Base-by-base conservation (phyloP, 805 yeast species). In the Kodamaea leandrae region DNA sequence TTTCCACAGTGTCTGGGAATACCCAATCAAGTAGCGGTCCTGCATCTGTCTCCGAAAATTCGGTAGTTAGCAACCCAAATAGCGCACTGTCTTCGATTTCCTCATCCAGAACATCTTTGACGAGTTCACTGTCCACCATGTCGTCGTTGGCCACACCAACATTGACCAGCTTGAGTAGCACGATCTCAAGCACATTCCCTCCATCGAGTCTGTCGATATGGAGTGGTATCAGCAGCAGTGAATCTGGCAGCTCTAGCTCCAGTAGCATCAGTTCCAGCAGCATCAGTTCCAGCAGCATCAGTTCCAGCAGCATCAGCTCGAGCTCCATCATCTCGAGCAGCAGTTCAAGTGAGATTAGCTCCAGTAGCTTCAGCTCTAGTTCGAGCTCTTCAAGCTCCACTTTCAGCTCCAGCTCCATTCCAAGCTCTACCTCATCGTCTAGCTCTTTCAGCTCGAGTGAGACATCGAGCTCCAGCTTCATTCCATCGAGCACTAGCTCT, bases 101-200 rank as follows among this genome's bases (percentile, higher is more conserved):
- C 4, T 34, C 42, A 21, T 30, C 39, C n/a, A 23, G 36, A 6
- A 26, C 41, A 19, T 21, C 25, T 21, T 21, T 21, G 6, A 21
- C 25, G 25, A 18, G 21, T 27, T 19, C 45, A 10, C 47, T 49
- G 1, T 51, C 45, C 7, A 46, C 26, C 20, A 36, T 46, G n/a
- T 38, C 55, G 24, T 35, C 45, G 30, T 40, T 51, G 9, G 41
- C 39, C 16, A 23, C 26, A 5, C 3, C 12, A 9, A 4, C 29
- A 13, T 13, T 20, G 3, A 17, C 37, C 7, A 6, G 15, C 9
- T n/a, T 24, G 25, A 14, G 16, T 29, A 29, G 33, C 33, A 15
- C 33, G 16, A 16, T 16, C 5, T 4, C 43, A 15, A 20, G 42
- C 5, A 16, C 45, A 3, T 24, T 36, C 9, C 13, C 23, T 18